Evolutionary conservation across 2,329 filamentous ascomycete genomes (phyloP).

Genomic region (Cladosporium colombiae): DNA sequence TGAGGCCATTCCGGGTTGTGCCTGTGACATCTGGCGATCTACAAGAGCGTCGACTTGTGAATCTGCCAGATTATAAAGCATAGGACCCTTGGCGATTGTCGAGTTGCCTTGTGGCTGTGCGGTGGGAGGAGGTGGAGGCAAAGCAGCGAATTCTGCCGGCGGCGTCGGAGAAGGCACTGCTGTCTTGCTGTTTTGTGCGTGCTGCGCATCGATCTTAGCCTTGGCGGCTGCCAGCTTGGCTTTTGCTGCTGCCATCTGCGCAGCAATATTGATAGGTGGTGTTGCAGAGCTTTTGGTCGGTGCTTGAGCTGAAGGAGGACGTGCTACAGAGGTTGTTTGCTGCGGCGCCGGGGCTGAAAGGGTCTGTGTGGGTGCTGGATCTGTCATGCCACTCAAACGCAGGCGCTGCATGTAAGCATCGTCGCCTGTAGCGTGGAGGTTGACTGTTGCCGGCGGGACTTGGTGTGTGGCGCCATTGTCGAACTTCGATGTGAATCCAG

Average conservation of each 20-base stretch:
- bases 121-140: slow-evolving; percentile 26
- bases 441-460: slow-evolving; percentile 44
- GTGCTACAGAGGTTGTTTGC: slow-evolving; percentile 29
- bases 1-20: not conserved
- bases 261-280: slow-evolving; percentile 16
- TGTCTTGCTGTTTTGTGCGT: slow-evolving; percentile 11
- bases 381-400: slow-evolving; percentile 50
- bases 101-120: slow-evolving; percentile 32
- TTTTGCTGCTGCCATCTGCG: slow-evolving; percentile 27
- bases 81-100: slow-evolving; percentile 76
- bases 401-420: slow-evolving; percentile 68
- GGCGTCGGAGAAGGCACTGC: slow-evolving; percentile 17
- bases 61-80: slow-evolving; percentile 65
- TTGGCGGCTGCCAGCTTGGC: slow-evolving; percentile 31
- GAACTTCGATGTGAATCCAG: slow-evolving; percentile 50
- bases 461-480: slow-evolving; percentile 51
- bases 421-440: slow-evolving; percentile 62
- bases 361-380: not conserved
- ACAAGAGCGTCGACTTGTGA: slow-evolving; percentile 52
- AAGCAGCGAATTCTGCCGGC: slow-evolving; percentile 18
- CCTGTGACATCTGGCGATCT: slow-evolving; percentile 46
- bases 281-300: not conserved
- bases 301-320: slow-evolving; percentile 24
- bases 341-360: slow-evolving; percentile 34
- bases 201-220: slow-evolving; percentile 27